Percentiles rank a stretch among this genome's conserved stretches.
These are phyloP conservation scores for Hymenoscyphus linearis DNA, from an alignment of 2,329 filamentous ascomycete species.

Conservation along the genomic window DNA sequence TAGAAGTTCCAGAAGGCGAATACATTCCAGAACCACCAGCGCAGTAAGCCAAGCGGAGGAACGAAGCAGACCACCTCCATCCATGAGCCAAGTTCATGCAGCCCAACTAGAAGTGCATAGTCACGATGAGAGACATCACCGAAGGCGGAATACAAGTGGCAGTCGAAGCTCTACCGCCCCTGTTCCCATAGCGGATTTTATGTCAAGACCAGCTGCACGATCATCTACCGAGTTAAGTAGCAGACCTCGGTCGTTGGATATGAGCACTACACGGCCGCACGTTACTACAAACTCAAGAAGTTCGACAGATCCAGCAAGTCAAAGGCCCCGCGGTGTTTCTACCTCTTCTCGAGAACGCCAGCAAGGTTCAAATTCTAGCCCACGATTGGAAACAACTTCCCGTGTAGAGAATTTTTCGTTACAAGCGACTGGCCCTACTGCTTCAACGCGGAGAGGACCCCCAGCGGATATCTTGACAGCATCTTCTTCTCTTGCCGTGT, in stretches of 20 bases:
- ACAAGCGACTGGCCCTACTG: slow-evolving; percentile 4
- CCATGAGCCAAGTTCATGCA: slow-evolving; percentile 41
- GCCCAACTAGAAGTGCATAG: slow-evolving; percentile 44
- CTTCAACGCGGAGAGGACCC: slow-evolving; percentile 19
- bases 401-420: slow-evolving; percentile 16
- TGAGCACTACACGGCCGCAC: slow-evolving; percentile 18
- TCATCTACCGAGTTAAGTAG: slow-evolving; percentile 61
- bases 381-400: slow-evolving; percentile 12
- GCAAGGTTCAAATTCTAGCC: slow-evolving; percentile 19
- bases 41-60: slow-evolving; percentile 42
- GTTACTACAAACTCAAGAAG: slow-evolving; percentile 22
- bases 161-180: slow-evolving; percentile 51
- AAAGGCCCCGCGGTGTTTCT: slow-evolving; percentile 20
- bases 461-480: slow-evolving; percentile 22
- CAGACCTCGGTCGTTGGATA: slow-evolving; percentile 32
- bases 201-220: slow-evolving; percentile 47
- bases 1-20: slow-evolving; percentile 28
- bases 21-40: slow-evolving; percentile 43
- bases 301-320: slow-evolving; percentile 26
- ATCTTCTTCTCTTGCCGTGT: slow-evolving; percentile 12
- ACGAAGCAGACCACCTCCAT: slow-evolving; percentile 43
- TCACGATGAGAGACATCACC: slow-evolving; percentile 41
- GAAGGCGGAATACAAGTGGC: slow-evolving; percentile 47
- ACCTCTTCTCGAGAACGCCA: slow-evolving; percentile 13
- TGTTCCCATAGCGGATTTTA: slow-evolving; percentile 35